A percentile compares a stretch with the other conserved stretches of the same genome.
Evolutionary conservation across 1,284 basidiomycete genomes (phyloP).

Genomic region (Tylopilus sp.): DNA sequence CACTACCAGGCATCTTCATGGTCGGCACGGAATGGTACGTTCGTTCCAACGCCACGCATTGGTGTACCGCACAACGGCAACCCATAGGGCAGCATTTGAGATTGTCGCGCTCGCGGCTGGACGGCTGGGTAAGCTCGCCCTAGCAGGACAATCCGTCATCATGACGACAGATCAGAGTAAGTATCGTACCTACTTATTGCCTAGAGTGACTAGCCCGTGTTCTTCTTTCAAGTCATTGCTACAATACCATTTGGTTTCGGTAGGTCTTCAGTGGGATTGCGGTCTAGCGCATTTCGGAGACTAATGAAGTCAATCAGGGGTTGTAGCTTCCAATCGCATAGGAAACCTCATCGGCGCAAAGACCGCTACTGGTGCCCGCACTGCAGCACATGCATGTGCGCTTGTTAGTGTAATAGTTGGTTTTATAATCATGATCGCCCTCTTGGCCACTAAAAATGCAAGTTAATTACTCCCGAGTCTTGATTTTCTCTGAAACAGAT

Average conservation of each 20-base stretch:
- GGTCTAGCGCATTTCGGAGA: background rate
- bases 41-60: background rate
- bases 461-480: conserved; percentile 9
- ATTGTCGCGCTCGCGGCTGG: conserved; percentile 79
- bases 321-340: conserved; percentile 70
- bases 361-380: conserved; percentile 52
- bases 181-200: too few species aligned
- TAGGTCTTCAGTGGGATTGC: conserved; percentile 1
- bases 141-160: conserved; percentile 75
- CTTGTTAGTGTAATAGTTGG: conserved; percentile 63
- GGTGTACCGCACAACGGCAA: background rate
- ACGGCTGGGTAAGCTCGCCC: conserved; percentile 58
- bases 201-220: conserved; percentile 13
- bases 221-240: conserved; percentile 24
- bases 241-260: conserved; percentile 33
- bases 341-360: conserved; percentile 72
- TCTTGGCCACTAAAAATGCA: conserved; percentile 60
- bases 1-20: conserved; percentile 74
- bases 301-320: conserved; percentile 40
- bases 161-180: conserved; percentile 81
- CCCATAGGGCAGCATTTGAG: conserved; percentile 71
- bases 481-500: conserved; percentile 1
- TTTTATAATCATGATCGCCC: conserved; percentile 53
- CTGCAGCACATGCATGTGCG: conserved; percentile 63
- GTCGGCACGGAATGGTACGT: conserved; percentile 74